A percentile compares a stretch with the other conserved stretches of the same genome.
phyloP scores from a whole-genome alignment of 352 stramenopile genomes.

The Phytophthora foliorum region DNA sequence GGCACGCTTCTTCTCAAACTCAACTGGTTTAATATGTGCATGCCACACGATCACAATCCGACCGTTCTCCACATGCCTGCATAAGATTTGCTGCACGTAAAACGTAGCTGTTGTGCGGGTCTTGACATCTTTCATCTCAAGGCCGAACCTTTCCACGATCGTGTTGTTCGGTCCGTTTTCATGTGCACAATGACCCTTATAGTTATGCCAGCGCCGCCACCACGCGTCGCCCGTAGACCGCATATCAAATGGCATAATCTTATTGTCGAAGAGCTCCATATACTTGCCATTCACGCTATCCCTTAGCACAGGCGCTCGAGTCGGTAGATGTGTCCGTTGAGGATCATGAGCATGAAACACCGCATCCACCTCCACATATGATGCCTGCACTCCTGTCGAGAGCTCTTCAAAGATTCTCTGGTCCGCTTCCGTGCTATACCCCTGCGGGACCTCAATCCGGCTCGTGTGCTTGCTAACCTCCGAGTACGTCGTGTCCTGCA shows the following conservation, averaged over 20 bases:
- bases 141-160: slow-evolving; percentile 62
- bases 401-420: slow-evolving; percentile 43
- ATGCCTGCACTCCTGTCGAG: slow-evolving; percentile 29
- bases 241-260: slow-evolving; percentile 50
- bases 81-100: slow-evolving; percentile 64
- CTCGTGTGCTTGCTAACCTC: slow-evolving; percentile 34
- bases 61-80: slow-evolving; percentile 56
- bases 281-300: slow-evolving; percentile 55
- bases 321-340: slow-evolving; percentile 28
- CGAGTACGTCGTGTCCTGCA: slow-evolving; percentile 33
- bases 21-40: slow-evolving; percentile 59
- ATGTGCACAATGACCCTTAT: slow-evolving; percentile 35
- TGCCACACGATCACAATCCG: slow-evolving; percentile 73
- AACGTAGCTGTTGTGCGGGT: slow-evolving; percentile 61
- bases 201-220: slow-evolving; percentile 47
- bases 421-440: slow-evolving; percentile 19
- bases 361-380: slow-evolving; percentile 41
- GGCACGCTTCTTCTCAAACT: slow-evolving; percentile 53
- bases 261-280: slow-evolving; percentile 49
- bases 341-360: slow-evolving; percentile 37
- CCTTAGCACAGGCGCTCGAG: slow-evolving; percentile 38
- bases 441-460: slow-evolving; percentile 35
- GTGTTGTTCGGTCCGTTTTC: slow-evolving; percentile 53
- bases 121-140: slow-evolving; percentile 59
- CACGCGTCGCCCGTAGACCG: slow-evolving; percentile 40